Evolutionary conservation across 495 filamentous ascomycete genomes (phyloP), one percentile per base, ranked within the genome.

Genomic region (Podospora appendiculata): DNA sequence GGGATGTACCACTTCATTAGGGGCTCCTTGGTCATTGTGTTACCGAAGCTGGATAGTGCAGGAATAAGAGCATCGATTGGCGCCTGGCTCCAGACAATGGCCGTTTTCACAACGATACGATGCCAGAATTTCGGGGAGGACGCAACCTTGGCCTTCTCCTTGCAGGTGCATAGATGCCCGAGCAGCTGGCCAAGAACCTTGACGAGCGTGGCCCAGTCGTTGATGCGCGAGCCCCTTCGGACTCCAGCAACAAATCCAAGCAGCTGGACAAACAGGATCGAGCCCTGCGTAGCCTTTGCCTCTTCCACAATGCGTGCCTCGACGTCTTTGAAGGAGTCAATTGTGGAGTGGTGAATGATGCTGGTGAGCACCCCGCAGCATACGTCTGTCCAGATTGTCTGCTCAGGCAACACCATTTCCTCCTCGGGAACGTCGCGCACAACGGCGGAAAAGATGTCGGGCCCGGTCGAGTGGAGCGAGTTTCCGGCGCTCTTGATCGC

Each of bases 401-500:
- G 62, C 38, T 70, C 71, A 34, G 64, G 62, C 19, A 70, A 63
- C 13, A 65, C 61, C 12, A 74, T 59, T 49, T 83, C 77, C 16
- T 73, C 73, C 8, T 73, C 69, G 0, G 78, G 75, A 8, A 81
- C 70, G 6, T 74, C 62, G 12, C 61, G 59, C 16, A 90, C 50
- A 25, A 96, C 59, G 34, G 82, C 80, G 43, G 71, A 67, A 45
- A 94, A 73, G 34, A 92, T 82, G n/a, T 84, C 77, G 1, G 78
- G 64, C 25, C 83, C 92, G 45, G 82, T 85, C 7, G 93, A 95
- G 71, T 97, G 87, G 40, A 97, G 61, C 4, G 80, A 84, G 41
- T 82, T 63, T 42, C 91, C 88, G 39, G 90, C 78, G 32, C 90
- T 87, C 64, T 92, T 92, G 54, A 90, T 84, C 11, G 92, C 82